A percentile compares a stretch with the other conserved stretches of the same genome.
Conservation (phyloP, 2,329 filamentous ascomycete species). For the Pleomassaria siparia region DNA sequence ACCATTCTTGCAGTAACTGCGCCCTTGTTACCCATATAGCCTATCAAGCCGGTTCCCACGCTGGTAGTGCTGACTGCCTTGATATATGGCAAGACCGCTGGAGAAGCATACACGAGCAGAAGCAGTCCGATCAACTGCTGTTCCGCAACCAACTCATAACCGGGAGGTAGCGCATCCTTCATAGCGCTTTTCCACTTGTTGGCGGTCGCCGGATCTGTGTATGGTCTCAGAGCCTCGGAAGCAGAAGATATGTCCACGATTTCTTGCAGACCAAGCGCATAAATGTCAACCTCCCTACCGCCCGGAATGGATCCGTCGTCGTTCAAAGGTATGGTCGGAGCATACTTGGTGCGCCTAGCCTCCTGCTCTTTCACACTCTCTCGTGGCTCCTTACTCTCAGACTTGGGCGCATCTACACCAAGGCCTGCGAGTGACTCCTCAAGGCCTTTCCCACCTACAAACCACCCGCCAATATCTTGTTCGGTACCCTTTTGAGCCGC, state of each 20-base stretch:
- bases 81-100: slow-evolving; percentile 71
- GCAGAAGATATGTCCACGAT: slow-evolving; percentile 83
- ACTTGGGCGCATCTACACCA: slow-evolving; percentile 25
- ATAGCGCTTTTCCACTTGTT: slow-evolving; percentile 81
- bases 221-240: slow-evolving; percentile 75
- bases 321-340: slow-evolving; percentile 47
- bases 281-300: slow-evolving; percentile 77
- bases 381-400: slow-evolving; percentile 34
- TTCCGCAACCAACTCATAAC: slow-evolving; percentile 74
- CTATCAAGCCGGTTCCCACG: slow-evolving; percentile 86
- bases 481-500: slow-evolving; percentile 82
- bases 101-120: slow-evolving; percentile 81
- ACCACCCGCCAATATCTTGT: slow-evolving; percentile 86
- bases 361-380: slow-evolving; percentile 54
- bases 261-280: slow-evolving; percentile 89
- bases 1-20: slow-evolving; percentile 80
- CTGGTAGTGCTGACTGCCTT: slow-evolving; percentile 79
- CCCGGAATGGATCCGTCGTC: slow-evolving; percentile 54
- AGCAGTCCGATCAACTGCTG: slow-evolving; percentile 87
- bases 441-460: slow-evolving; percentile 74
- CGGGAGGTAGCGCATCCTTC: slow-evolving; percentile 70
- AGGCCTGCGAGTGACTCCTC: slow-evolving; percentile 63
- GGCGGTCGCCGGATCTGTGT: slow-evolving; percentile 69
- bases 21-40: slow-evolving; percentile 96
- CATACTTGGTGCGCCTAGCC: slow-evolving; percentile 45